Conservation (phyloP, 371 early-diverging fungal species). For the Mucor irregularis region DNA sequence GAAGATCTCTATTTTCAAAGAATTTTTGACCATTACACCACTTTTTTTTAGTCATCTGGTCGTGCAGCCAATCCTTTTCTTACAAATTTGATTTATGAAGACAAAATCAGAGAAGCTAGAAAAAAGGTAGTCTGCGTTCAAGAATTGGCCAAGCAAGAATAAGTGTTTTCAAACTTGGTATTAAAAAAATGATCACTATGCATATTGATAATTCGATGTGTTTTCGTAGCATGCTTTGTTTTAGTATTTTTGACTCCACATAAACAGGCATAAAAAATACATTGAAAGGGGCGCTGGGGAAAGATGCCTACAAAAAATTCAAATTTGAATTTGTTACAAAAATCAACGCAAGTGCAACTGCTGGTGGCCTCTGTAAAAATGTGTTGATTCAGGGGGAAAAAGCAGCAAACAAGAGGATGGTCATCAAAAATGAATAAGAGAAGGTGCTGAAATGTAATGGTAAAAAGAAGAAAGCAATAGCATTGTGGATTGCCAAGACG, state of each 20-base stretch:
- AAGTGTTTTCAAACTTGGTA: neutral
- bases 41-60: too few species aligned
- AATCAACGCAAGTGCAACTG: too few species aligned
- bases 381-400: too few species aligned
- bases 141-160: slow-evolving; percentile 4
- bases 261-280: neutral
- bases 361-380: too few species aligned
- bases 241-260: slow-evolving; percentile 2
- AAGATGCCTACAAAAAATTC: neutral
- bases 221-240: slow-evolving; percentile 6
- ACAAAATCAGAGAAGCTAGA: too few species aligned
- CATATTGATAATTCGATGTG: too few species aligned
- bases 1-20: too few species aligned
- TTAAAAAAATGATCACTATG: too few species aligned
- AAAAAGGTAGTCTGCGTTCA: too few species aligned
- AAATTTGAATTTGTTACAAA: slow-evolving; percentile 1
- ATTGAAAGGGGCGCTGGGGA: neutral
- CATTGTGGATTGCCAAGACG: slow-evolving; percentile 1
- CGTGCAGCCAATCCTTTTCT: too few species aligned
- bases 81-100: too few species aligned
- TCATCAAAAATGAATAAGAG: slow-evolving; percentile 5
- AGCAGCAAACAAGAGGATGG: slow-evolving; percentile 1
- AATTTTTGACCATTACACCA: too few species aligned
- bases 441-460: neutral
- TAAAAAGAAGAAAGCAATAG: neutral